These are phyloP conservation scores for Neurospora sp. DNA, from an alignment of 2,329 filamentous ascomycete genomes.

Conservation along the genomic window DNA sequence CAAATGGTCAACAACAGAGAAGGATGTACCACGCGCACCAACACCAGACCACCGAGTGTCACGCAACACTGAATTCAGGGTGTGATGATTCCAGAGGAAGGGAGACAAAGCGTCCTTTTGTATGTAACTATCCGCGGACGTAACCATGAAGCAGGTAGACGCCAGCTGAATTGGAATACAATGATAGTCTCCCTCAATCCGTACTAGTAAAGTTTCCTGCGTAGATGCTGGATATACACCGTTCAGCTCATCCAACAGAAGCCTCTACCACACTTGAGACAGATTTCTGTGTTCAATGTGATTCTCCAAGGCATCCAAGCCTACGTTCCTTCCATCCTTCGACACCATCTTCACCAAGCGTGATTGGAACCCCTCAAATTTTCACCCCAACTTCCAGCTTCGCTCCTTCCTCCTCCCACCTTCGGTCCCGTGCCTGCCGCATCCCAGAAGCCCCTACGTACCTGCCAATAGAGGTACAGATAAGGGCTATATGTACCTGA, in stretches of 20 bases:
- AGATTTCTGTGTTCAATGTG: not conserved
- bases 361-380: not conserved
- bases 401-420: not conserved
- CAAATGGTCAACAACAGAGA: not conserved
- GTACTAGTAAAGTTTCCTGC: not conserved
- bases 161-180: not conserved
- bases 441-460: not conserved
- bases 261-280: not conserved
- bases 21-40: not conserved
- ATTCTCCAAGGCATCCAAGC: not conserved
- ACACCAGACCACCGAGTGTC: not conserved
- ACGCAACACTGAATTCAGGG: not conserved
- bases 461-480: not conserved
- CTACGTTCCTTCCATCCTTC: not conserved
- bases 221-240: not conserved
- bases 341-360: not conserved
- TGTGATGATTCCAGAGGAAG: not conserved
- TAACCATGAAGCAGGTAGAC: not conserved
- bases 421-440: not conserved
- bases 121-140: not conserved
- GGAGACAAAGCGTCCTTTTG: not conserved
- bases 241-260: not conserved
- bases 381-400: not conserved
- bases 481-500: not conserved
- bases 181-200: not conserved